phyloP scores from a whole-genome alignment of 2,329 filamentous ascomycete genomes.

The Ceratocystis destructans region DNA sequence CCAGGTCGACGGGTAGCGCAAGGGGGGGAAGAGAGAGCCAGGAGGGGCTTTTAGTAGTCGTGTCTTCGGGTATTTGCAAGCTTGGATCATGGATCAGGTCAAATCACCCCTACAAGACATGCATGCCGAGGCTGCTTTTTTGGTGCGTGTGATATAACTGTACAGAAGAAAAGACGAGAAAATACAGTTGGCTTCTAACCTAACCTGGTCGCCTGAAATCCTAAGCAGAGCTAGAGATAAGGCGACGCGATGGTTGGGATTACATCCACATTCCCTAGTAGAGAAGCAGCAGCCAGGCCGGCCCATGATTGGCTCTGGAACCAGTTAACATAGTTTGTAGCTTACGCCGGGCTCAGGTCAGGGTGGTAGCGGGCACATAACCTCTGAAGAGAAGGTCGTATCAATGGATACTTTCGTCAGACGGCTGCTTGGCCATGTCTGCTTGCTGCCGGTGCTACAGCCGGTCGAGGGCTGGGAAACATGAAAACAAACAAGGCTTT shows the following conservation, averaged over 20 bases:
- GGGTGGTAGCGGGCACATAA: background rate
- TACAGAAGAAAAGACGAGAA: background rate
- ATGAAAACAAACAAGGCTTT: background rate
- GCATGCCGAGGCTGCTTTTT: background rate
- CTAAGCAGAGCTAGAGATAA: background rate
- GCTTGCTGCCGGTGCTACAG: background rate
- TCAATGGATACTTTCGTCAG: background rate
- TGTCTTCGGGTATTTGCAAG: background rate
- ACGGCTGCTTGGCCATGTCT: background rate
- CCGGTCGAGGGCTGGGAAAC: background rate
- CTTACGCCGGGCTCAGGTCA: background rate
- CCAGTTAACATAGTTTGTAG: background rate
- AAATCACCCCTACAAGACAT: background rate
- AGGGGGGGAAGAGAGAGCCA: background rate
- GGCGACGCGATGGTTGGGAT: background rate
- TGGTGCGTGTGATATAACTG: background rate
- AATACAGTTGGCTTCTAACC: background rate
- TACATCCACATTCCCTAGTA: background rate
- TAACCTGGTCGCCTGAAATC: background rate
- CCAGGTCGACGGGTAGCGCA: background rate
- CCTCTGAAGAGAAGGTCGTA: background rate
- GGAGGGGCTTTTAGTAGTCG: background rate
- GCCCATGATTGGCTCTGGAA: background rate
- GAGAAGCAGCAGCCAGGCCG: background rate
- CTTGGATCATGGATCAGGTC: background rate